Evolutionary conservation across 371 early-diverging fungal species (phyloP).

Genomic region (Mucor lusitanicus): DNA sequence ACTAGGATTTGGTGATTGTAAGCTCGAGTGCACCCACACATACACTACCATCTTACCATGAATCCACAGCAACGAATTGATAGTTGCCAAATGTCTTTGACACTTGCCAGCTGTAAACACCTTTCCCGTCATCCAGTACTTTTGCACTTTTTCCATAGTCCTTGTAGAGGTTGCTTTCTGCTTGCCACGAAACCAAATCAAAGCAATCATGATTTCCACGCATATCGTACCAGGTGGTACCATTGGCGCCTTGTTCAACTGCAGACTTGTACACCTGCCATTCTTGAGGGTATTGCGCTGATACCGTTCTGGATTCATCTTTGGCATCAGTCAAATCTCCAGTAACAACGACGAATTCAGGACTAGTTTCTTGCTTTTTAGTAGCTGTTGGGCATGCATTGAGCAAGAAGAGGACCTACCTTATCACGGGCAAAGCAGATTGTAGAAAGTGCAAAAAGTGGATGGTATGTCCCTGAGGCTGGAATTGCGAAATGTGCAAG

Average conservation of each 20-base stretch:
- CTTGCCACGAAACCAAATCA: constrained; percentile 66
- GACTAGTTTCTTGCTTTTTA: constrained; percentile 29
- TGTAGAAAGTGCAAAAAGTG: constrained; percentile 80
- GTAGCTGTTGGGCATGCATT: not conserved
- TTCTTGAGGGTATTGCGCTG: constrained; percentile 80
- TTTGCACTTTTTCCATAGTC: constrained; percentile 52
- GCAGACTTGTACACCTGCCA: constrained; percentile 77
- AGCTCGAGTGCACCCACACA: not conserved
- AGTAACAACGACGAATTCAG: constrained; percentile 70
- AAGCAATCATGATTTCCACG: constrained; percentile 90
- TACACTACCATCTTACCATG: constrained; percentile 56
- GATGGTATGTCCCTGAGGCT: constrained; percentile 63
- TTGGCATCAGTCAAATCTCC: constrained; percentile 92
- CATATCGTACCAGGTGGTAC: constrained; percentile 76
- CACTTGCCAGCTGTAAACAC: constrained; percentile 61
- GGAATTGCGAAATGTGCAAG: constrained; percentile 79
- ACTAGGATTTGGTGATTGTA: constrained; percentile 25
- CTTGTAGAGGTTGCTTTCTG: constrained; percentile 64
- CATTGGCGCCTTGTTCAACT: constrained; percentile 53
- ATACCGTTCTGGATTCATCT: constrained; percentile 56
- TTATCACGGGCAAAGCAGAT: constrained; percentile 63
- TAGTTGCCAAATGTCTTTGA: constrained; percentile 70
- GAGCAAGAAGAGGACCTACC: constrained; percentile 17
- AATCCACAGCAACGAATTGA: constrained; percentile 83
- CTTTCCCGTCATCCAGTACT: constrained; percentile 51